A percentile compares a stretch with the other conserved stretches of the same genome.
Conservation (phyloP, 306 rosid genomes). For the Cucurbita maxima region DNA sequence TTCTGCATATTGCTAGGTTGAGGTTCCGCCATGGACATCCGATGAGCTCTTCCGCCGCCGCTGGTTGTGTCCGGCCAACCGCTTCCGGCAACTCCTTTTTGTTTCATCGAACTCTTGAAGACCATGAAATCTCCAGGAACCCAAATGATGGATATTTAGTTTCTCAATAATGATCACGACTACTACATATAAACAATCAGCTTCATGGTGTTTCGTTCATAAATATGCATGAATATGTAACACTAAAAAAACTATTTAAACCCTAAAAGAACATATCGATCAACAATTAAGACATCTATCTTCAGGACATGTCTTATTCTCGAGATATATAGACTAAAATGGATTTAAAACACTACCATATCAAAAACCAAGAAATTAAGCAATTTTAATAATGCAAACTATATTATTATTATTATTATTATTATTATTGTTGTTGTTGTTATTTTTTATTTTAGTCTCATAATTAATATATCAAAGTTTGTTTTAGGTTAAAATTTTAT, state of each 20-base stretch:
- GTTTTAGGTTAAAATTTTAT: too few species aligned
- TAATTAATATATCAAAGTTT: too few species aligned
- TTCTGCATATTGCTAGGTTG: slow-evolving; percentile 11
- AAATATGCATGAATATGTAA: too few species aligned
- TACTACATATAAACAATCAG: neutral
- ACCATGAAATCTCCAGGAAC: slow-evolving; percentile 51
- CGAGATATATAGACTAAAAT: neutral
- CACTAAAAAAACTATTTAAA: too few species aligned
- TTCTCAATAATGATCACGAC: neutral
- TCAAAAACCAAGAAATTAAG: neutral
- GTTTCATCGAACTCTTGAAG: slow-evolving; percentile 62
- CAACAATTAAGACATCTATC: too few species aligned
- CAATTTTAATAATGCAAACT: too few species aligned
- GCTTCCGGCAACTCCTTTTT: slow-evolving; percentile 81
- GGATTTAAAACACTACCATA: neutral
- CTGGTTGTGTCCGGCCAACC: slow-evolving; percentile 89
- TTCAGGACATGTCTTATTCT: neutral
- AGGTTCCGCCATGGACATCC: slow-evolving; percentile 36
- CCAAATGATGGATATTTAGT: neutral
- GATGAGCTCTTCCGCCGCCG: slow-evolving; percentile 73
- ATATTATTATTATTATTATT: too few species aligned
- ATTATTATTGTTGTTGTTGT: too few species aligned
- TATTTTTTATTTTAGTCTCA: too few species aligned
- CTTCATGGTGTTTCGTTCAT: too few species aligned
- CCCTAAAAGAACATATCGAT: too few species aligned